Evolutionary conservation across 1,139 yeast genomes (phyloP).

Genomic region (Blastobotrys ciferrii): DNA sequence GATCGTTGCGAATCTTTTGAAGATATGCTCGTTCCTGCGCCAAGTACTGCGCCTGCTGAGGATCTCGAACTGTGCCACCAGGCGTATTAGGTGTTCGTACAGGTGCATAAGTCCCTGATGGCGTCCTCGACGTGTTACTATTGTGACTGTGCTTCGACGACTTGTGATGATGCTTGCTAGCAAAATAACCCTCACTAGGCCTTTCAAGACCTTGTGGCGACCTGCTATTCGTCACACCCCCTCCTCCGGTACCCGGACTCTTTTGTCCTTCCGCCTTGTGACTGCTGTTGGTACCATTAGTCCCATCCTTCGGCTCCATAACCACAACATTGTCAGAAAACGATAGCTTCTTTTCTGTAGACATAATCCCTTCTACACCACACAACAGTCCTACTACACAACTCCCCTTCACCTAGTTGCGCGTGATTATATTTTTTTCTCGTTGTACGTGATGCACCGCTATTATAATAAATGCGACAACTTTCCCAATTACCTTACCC

Average conservation of each 20-base stretch:
- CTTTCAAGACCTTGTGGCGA: slow-evolving; percentile 1
- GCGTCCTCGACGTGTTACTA: slow-evolving; percentile 25
- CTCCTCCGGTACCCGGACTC: background rate
- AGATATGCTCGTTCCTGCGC: slow-evolving; percentile 72
- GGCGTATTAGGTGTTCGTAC: slow-evolving; percentile 19
- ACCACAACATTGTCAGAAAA: slow-evolving; percentile 12
- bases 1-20: slow-evolving; percentile 60
- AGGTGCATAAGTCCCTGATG: slow-evolving; percentile 34
- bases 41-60: slow-evolving; percentile 33
- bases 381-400: background rate
- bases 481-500: background rate
- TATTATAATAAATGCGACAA: background rate
- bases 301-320: slow-evolving; percentile 1
- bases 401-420: background rate
- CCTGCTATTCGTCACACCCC: background rate
- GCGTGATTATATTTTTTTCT: slow-evolving; percentile 2
- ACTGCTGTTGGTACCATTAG: too few relatives aligned
- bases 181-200: slow-evolving; percentile 7
- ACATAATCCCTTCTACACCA: background rate
- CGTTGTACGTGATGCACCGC: background rate
- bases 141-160: background rate
- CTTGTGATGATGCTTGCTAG: slow-evolving; percentile 7
- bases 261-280: background rate
- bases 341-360: slow-evolving; percentile 9
- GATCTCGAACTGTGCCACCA: slow-evolving; percentile 8